Conservation (phyloP, 2,329 filamentous ascomycete species). For the Xylariaceae sp. region DNA sequence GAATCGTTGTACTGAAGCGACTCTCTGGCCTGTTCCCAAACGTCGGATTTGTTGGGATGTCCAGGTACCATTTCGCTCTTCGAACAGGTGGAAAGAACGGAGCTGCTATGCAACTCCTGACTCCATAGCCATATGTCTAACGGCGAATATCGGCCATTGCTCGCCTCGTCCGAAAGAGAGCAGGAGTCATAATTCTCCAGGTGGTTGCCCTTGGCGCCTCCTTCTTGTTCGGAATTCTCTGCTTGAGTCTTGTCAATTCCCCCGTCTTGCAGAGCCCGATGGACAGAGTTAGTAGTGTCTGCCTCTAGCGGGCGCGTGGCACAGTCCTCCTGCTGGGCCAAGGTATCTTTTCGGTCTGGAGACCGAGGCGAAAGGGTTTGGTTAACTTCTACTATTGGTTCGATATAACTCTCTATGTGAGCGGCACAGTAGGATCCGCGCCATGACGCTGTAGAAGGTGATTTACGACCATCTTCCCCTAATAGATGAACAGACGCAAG, state of each 20-base stretch:
- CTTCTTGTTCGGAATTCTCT: neutral
- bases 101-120: conserved; percentile 24
- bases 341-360: conserved; percentile 1
- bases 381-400: conserved; percentile 14
- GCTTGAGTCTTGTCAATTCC: conserved; percentile 2
- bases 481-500: conserved; percentile 21
- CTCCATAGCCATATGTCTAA: conserved; percentile 30
- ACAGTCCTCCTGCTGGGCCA: conserved; percentile 2
- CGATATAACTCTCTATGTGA: conserved; percentile 24
- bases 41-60: conserved; percentile 4
- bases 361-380: conserved; percentile 9
- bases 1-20: neutral
- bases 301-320: neutral
- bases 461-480: conserved; percentile 18
- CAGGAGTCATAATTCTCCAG: conserved; percentile 5
- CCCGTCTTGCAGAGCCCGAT: conserved; percentile 7
- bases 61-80: conserved; percentile 18
- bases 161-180: conserved; percentile 12
- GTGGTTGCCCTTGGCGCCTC: neutral
- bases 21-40: neutral
- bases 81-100: conserved; percentile 19
- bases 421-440: conserved; percentile 26
- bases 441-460: conserved; percentile 29
- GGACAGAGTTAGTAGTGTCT: conserved; percentile 1
- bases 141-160: conserved; percentile 23